phyloP scores from a whole-genome alignment of 108 stramenopile genomes.

The Stephanodiscus triporus region DNA sequence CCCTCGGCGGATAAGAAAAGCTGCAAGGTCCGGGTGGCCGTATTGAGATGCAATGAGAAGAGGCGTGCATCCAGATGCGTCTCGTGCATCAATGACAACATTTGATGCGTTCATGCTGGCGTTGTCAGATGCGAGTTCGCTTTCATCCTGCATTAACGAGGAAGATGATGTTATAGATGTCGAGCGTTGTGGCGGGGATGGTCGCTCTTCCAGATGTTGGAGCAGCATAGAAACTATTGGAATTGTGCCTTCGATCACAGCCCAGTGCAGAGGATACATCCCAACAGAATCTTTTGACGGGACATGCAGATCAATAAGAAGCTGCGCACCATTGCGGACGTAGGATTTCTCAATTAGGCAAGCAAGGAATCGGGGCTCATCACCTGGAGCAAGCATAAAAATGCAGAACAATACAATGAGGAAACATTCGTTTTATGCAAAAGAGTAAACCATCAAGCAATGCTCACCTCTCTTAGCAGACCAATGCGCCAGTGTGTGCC shows the following conservation, averaged over 20 bases:
- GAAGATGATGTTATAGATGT: constrained; percentile 30
- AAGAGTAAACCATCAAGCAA: not conserved
- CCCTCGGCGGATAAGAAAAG: constrained; percentile 80
- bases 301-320: constrained; percentile 53
- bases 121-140: constrained; percentile 4
- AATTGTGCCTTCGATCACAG: constrained; percentile 88
- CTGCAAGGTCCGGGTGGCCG: constrained; percentile 91
- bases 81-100: constrained; percentile 58
- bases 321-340: constrained; percentile 25
- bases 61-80: constrained; percentile 88
- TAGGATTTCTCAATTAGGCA: constrained; percentile 56
- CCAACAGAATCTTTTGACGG: constrained; percentile 77
- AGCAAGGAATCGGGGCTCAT: constrained; percentile 73
- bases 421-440: not conserved
- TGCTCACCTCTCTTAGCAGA: constrained; percentile 84
- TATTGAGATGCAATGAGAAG: constrained; percentile 94
- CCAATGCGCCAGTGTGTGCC: constrained; percentile 93
- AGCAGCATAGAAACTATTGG: constrained; percentile 77
- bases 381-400: constrained; percentile 23
- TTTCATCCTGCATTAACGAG: constrained; percentile 29
- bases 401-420: not conserved
- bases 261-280: constrained; percentile 97
- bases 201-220: constrained; percentile 57
- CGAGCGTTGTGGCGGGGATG: constrained; percentile 24
- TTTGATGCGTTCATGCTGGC: constrained; percentile 8